phyloP scores from a whole-genome alignment of 139 green algal species.

The Coccomyxa sp. region DNA sequence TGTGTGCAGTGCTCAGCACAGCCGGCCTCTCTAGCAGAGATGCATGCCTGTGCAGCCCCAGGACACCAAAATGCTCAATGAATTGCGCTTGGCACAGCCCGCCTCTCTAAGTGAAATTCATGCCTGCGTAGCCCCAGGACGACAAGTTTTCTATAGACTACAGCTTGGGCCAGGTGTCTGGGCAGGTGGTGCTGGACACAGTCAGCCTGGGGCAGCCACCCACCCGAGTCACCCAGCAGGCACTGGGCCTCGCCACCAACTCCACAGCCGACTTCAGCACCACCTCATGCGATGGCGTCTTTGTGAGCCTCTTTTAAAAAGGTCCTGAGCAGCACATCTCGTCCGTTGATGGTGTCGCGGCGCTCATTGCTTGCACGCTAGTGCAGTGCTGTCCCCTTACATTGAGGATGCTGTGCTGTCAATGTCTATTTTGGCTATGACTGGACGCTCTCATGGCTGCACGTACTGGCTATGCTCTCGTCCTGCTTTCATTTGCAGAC shows the following conservation, averaged over 20 bases:
- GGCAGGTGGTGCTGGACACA: neutral
- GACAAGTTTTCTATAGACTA: neutral
- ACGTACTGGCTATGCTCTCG: neutral
- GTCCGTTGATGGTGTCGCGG: neutral
- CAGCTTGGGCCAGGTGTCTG: neutral
- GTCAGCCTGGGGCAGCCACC: neutral
- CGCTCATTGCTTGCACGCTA: neutral
- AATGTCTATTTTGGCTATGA: neutral
- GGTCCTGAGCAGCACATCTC: neutral
- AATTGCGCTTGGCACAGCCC: neutral
- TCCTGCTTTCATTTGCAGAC: neutral
- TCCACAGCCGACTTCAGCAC: neutral
- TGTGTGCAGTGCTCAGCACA: neutral
- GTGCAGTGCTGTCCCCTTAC: neutral
- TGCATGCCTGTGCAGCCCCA: neutral
- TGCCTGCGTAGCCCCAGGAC: neutral
- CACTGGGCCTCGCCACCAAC: neutral
- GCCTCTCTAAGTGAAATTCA: neutral
- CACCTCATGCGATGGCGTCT: neutral
- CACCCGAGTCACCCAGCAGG: neutral
- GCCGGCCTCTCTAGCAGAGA: neutral
- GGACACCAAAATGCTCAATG: neutral
- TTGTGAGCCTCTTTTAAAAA: neutral
- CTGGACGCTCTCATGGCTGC: neutral
- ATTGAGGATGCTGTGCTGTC: neutral